Base-by-base conservation (phyloP, 768 basidiomycete genomes). In the Mycena rosella region DNA sequence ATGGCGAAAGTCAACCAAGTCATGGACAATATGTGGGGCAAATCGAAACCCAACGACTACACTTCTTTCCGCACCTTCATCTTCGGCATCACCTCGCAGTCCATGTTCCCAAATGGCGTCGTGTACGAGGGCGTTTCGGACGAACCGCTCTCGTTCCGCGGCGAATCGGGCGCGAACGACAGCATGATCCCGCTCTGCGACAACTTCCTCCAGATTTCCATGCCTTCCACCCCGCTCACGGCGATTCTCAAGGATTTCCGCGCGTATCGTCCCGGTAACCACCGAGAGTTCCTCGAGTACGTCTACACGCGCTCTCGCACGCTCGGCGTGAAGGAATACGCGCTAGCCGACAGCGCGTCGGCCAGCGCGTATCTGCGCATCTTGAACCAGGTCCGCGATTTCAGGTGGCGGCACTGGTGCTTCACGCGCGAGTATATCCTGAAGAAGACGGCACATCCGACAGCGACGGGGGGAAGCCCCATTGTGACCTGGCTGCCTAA, bases 61-160 rank as follows among this genome's bases (percentile, higher is more conserved):
- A 72, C 73, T n/a, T 76, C 75, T 7, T 78, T 79, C 69, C 72
- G 78, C 53, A 76, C 76, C 30, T 79, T 79, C 58, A 79, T 79
- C 30, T 78, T 79, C 55, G 78, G 78, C 40, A 78, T 74, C 30
- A 74, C 78, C 4, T 73, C 74, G 18, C 72, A 76, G 52, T 70
- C 73, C 18, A 77, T 78, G 78, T 78, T 79, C 67, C 78, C 78
- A 3, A 62, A 77, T 17, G 78, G 78, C 22, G 78, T 78, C 32
- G 57, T 76, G 15, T 78, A 79, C 57, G 77, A 75, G 47, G 77
- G 78, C 24, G 76, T 79, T 3, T 72, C 74, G 22, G 76, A 76
- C 52, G 72, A 77, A 60, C 77, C 78, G 3, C 64, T 73, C n/a
- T 73, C 65, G 18, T 79, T 78, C 64, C 70, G 78, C 22, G 78